These are phyloP conservation scores for Pseudogymnoascus sp. DNA, from an alignment of 2,329 filamentous ascomycete species.

Conservation along the genomic window DNA sequence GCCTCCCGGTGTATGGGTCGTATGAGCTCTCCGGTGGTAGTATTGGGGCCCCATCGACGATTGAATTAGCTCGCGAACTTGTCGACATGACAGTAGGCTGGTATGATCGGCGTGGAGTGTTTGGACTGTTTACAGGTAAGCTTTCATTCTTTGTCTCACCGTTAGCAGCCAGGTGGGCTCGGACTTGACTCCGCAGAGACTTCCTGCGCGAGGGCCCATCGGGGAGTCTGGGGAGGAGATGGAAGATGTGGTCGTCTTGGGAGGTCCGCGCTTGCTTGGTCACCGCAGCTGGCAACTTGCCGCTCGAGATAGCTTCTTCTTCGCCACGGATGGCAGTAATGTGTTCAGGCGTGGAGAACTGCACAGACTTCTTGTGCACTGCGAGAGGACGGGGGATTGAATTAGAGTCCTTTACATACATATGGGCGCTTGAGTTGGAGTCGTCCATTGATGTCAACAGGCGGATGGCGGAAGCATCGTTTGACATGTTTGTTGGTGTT, in stretches of 20 bases:
- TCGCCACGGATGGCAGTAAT: conserved; percentile 32
- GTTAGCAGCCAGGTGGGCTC: conserved; percentile 23
- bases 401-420: conserved; percentile 33
- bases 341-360: conserved; percentile 31
- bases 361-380: conserved; percentile 21
- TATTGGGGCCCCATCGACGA: conserved; percentile 53
- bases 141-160: conserved; percentile 18
- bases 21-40: conserved; percentile 58
- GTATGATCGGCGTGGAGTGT: conserved; percentile 36
- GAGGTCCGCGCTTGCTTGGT: conserved; percentile 29
- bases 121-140: conserved; percentile 22
- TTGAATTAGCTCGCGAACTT: conserved; percentile 40
- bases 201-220: conserved; percentile 41
- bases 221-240: conserved; percentile 43
- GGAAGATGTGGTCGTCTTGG: conserved; percentile 25
- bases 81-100: conserved; percentile 38
- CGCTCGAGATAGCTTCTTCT: conserved; percentile 30
- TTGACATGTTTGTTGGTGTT: conserved; percentile 36
- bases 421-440: conserved; percentile 39
- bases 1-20: conserved; percentile 43
- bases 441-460: conserved; percentile 57
- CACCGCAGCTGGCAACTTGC: conserved; percentile 27
- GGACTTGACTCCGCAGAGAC: conserved; percentile 19
- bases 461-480: conserved; percentile 46
- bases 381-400: conserved; percentile 19